These are phyloP conservation scores for Myrica gale DNA, from an alignment of 306 rosid genomes.

Conservation along the genomic window DNA sequence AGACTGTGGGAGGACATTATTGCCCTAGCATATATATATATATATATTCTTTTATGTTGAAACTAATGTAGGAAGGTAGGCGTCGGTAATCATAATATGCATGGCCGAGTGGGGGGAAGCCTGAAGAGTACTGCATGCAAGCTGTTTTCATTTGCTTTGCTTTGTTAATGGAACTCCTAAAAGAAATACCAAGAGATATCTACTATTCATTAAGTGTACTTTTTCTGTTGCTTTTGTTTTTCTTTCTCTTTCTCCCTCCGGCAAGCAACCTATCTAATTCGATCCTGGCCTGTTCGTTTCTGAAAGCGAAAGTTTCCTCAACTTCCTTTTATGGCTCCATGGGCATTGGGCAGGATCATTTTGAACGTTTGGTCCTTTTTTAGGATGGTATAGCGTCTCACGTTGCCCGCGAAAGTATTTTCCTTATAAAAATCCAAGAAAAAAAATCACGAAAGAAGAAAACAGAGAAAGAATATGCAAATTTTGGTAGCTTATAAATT, in stretches of 20 bases:
- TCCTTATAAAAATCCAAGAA: no score
- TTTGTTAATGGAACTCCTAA: slow-evolving; percentile 33
- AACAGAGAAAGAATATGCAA: no score
- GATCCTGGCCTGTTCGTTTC: not conserved
- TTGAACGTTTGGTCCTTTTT: not conserved
- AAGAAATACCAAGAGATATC: slow-evolving; percentile 21
- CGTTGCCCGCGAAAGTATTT: no score
- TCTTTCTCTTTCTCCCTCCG: slow-evolving; percentile 36
- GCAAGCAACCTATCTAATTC: slow-evolving; percentile 39
- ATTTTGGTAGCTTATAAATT: no score
- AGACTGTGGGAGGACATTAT: not conserved
- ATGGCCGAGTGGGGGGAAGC: slow-evolving; percentile 18
- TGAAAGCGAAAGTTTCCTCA: slow-evolving; percentile 37
- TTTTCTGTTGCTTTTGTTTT: slow-evolving; percentile 5
- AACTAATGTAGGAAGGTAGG: no score
- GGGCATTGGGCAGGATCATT: not conserved
- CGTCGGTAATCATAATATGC: slow-evolving; percentile 18
- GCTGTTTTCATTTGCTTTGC: slow-evolving; percentile 22
- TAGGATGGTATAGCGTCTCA: no score
- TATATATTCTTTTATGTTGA: no score
- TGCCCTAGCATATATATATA: not conserved
- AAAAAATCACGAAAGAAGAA: no score
- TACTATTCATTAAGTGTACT: slow-evolving; percentile 26
- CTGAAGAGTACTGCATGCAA: slow-evolving; percentile 27
- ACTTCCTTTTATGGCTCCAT: not conserved